Percentiles rank a stretch among this genome's conserved stretches.
Evolutionary conservation across 768 basidiomycete genomes (phyloP).

Genomic region (Tricholoma bakamatsutake): DNA sequence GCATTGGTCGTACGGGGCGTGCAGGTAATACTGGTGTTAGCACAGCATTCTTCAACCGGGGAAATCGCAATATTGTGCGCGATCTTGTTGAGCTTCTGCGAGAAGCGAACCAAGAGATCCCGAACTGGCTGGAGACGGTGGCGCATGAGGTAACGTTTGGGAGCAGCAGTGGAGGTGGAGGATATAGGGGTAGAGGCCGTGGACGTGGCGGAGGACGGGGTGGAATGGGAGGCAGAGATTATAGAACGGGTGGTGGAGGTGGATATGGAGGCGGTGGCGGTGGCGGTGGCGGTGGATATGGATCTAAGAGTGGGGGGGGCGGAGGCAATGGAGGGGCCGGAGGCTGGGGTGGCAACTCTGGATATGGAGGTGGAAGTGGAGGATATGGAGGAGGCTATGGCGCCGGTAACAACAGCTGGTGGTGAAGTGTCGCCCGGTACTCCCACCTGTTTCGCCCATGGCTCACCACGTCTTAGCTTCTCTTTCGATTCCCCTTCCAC

Average conservation of each 20-base stretch:
- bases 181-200: constrained; percentile 54
- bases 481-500: constrained; percentile 4
- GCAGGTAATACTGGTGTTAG: constrained; percentile 95
- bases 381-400: constrained; percentile 2
- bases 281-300: constrained; percentile 15
- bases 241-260: constrained; percentile 35
- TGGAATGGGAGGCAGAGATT: constrained; percentile 41
- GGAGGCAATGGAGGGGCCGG: constrained; percentile 21
- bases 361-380: constrained; percentile 25
- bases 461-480: constrained; percentile 11
- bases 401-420: constrained; percentile 29
- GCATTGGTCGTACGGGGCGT: constrained; percentile 97
- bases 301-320: constrained; percentile 24
- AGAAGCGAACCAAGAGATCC: constrained; percentile 96
- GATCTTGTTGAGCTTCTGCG: constrained; percentile 90
- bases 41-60: constrained; percentile 94
- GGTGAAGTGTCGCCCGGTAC: constrained; percentile 27
- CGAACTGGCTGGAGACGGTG: constrained; percentile 84
- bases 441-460: neutral
- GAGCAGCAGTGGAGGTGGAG: constrained; percentile 35
- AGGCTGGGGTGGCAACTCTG: constrained; percentile 20
- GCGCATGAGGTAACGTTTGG: constrained; percentile 75
- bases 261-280: constrained; percentile 22
- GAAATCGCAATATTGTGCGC: constrained; percentile 87
- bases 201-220: constrained; percentile 46